These are phyloP conservation scores for Gentiana macrophylla DNA, from an alignment of 257 asterid genomes.

Conservation along the genomic window DNA sequence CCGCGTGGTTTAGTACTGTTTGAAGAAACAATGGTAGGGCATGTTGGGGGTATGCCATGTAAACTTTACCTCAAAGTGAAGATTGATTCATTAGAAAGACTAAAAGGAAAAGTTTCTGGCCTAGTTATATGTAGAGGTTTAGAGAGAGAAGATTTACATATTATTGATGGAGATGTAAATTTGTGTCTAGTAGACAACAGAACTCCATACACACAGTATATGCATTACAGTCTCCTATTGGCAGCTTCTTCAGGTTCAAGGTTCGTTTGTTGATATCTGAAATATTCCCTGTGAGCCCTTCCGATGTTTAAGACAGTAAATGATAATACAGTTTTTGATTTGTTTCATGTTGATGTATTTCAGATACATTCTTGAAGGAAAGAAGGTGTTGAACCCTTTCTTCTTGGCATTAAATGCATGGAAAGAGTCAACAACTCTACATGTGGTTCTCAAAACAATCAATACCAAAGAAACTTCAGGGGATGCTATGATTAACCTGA, in stretches of 20 bases:
- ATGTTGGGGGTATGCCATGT: constrained; percentile 38
- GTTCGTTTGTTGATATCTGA: constrained; percentile 5
- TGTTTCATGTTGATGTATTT: constrained; percentile 9
- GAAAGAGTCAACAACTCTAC: constrained; percentile 44
- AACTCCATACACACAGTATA: constrained; percentile 55
- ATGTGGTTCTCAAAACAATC: constrained; percentile 28
- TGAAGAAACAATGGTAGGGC: constrained; percentile 38
- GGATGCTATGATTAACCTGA: constrained; percentile 13
- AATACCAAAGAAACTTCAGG: constrained; percentile 4
- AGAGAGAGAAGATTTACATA: constrained; percentile 29
- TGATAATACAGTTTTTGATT: too few relatives aligned
- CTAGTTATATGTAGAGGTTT: constrained; percentile 21
- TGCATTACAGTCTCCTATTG: constrained; percentile 38
- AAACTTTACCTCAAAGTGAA: constrained; percentile 30
- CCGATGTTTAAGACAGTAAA: too few relatives aligned
- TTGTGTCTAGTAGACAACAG: constrained; percentile 29
- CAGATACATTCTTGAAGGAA: constrained; percentile 52
- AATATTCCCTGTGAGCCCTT: too few relatives aligned
- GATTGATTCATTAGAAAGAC: not conserved
- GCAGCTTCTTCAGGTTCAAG: constrained; percentile 59
- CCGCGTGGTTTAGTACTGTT: constrained; percentile 4
- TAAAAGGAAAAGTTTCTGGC: constrained; percentile 38
- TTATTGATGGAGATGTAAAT: constrained; percentile 39
- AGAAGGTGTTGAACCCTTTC: constrained; percentile 44
- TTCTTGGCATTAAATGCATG: constrained; percentile 28